Base-by-base conservation (phyloP, 2,329 filamentous ascomycete species). In the Talaromyces sp. region DNA sequence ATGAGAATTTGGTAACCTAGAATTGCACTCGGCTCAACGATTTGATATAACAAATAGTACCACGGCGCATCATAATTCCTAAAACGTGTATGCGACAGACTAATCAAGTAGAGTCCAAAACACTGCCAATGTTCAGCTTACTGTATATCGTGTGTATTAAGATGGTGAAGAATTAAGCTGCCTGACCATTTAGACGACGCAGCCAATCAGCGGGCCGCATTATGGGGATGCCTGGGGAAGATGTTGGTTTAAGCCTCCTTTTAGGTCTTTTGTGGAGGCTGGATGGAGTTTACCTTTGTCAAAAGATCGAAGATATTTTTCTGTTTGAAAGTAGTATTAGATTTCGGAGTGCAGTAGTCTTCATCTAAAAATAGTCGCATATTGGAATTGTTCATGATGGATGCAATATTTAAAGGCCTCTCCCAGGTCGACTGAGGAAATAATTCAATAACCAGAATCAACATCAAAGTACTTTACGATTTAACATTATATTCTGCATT, bases 201-300 rank as follows among this genome's bases (percentile, higher is more conserved):
- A 49, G 58, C 58, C 58, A 61, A 61, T 61, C 58, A 61, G 41
- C 43, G 27, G 31, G 41, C 25, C 43, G 41, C 43, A 17, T 49
- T 37, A 61, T 17, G 25, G 19, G 2, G 57, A 47, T 60, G 57
- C 57, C 57, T 60, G 57, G 37, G 58, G n/a, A 33, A 37, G n/a
- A 54, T 54, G 50, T 54, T 54, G 50, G 50, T n/a, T 35, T 54
- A 22, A 8, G 50, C 50, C 33, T 22, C 11, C 22, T n/a, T n/a
- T 33, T 7, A 31, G 47, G 47, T 15, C 15, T 31, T 2, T 3
- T 9, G 25, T 31, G 27, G 49, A 33, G 27, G 27, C 49, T 33
- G 47, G 31, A 52, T 52, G 33, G 49, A 52, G 27, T 52, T 52
- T 19, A n/a, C 7, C 3, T 31, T 17, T 31, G 47, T 27, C 25